These are phyloP conservation scores for Auriculariales sp. DNA, from an alignment of 768 basidiomycete genomes.

Conservation along the genomic window DNA sequence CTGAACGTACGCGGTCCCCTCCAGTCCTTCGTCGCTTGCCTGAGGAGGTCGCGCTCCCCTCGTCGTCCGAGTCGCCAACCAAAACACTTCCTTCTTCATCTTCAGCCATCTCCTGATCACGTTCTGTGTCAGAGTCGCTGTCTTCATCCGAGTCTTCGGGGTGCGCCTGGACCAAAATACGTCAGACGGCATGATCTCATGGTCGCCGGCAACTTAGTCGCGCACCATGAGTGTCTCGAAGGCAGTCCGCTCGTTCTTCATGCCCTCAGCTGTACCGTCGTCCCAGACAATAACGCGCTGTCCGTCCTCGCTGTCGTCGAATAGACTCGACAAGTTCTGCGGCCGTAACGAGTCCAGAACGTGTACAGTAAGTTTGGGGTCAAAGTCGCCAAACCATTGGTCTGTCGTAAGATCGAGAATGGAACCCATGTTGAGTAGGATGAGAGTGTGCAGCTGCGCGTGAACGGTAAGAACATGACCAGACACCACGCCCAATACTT, in stretches of 20 bases:
- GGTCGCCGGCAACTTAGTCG: constrained; percentile 2
- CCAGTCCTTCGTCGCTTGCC: constrained; percentile 12
- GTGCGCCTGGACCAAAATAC: constrained; percentile 43
- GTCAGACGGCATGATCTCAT: background rate
- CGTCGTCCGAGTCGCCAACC: constrained; percentile 15
- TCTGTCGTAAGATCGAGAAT: constrained; percentile 66
- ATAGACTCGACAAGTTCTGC: constrained; percentile 76
- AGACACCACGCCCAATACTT: constrained; percentile 8
- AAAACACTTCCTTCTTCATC: constrained; percentile 23
- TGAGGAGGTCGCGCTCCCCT: constrained; percentile 20
- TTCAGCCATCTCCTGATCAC: constrained; percentile 14
- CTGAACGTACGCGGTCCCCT: constrained; percentile 10
- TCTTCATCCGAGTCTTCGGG: constrained; percentile 55
- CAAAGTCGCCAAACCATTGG: constrained; percentile 66
- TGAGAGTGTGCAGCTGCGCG: constrained; percentile 66
- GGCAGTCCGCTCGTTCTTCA: constrained; percentile 60
- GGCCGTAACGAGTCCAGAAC: constrained; percentile 92
- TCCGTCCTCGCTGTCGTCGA: constrained; percentile 46
- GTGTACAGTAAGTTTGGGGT: constrained; percentile 54
- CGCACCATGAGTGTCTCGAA: constrained; percentile 75
- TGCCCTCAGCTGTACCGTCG: constrained; percentile 61
- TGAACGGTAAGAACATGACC: constrained; percentile 1
- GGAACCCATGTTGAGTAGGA: constrained; percentile 86
- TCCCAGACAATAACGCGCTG: constrained; percentile 79
- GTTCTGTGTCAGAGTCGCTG: constrained; percentile 23